A percentile compares a stretch with the other conserved stretches of the same genome.
phyloP scores from a whole-genome alignment of 2,329 filamentous ascomycete species.

The Biscogniauxia mediterranea region DNA sequence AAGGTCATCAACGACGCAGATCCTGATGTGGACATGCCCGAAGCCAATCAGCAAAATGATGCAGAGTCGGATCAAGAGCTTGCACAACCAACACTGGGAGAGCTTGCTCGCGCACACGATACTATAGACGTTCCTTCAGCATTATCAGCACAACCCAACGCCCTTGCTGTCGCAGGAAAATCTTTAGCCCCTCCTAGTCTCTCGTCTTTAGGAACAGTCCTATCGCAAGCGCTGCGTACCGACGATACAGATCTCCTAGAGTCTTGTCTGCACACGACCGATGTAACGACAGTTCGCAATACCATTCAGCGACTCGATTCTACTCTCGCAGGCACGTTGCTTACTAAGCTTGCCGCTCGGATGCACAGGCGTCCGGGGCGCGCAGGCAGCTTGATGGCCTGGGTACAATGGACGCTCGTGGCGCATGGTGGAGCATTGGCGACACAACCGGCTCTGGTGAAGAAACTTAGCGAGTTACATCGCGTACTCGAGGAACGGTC shows the following conservation, averaged over 20 bases:
- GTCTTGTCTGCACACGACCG: slow-evolving; percentile 81
- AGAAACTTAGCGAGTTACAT: slow-evolving; percentile 74
- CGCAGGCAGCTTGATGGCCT: slow-evolving; percentile 85
- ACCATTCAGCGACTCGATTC: slow-evolving; percentile 92
- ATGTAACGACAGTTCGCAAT: slow-evolving; percentile 73
- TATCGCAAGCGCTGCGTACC: slow-evolving; percentile 87
- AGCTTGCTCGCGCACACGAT: slow-evolving; percentile 72
- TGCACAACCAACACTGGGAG: slow-evolving; percentile 74
- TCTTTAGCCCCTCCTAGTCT: slow-evolving; percentile 63
- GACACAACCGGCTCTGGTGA: slow-evolving; percentile 78
- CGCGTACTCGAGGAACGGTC: slow-evolving; percentile 86
- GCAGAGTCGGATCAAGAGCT: slow-evolving; percentile 47
- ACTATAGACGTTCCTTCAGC: slow-evolving; percentile 73
- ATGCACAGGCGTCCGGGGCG: slow-evolving; percentile 85
- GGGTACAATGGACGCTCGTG: slow-evolving; percentile 94
- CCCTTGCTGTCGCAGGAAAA: slow-evolving; percentile 44
- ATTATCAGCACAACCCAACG: slow-evolving; percentile 42
- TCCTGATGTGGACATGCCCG: slow-evolving; percentile 31
- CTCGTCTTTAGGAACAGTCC: slow-evolving; percentile 85
- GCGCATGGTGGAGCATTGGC: slow-evolving; percentile 90
- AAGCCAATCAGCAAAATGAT: slow-evolving; percentile 28
- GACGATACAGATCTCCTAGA: slow-evolving; percentile 89
- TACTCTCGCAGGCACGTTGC: slow-evolving; percentile 71
- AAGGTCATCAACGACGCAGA: slow-evolving; percentile 28
- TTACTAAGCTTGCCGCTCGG: slow-evolving; percentile 81